These are phyloP conservation scores for Fomitopsis pinicola DNA, from an alignment of 1,284 basidiomycete species.

Conservation along the genomic window DNA sequence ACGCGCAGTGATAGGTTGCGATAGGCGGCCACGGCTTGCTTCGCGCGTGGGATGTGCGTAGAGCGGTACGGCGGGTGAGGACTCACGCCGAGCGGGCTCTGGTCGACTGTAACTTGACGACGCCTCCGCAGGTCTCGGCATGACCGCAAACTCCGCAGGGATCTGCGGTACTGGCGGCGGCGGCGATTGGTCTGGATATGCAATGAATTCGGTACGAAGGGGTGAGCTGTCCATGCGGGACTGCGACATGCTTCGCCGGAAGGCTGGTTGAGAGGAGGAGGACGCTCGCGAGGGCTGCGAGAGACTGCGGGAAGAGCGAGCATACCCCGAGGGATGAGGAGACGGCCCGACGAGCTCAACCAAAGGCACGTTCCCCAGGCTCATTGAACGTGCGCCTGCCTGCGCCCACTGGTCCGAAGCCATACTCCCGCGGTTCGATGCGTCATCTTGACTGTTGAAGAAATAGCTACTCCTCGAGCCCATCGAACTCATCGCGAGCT, in stretches of 20 bases:
- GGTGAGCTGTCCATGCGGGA: not conserved
- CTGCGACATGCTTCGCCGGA: slow-evolving; percentile 5
- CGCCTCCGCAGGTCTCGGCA: not conserved
- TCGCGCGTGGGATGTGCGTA: not conserved
- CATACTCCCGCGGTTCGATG: slow-evolving; percentile 16
- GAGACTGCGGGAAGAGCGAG: slow-evolving; percentile 2
- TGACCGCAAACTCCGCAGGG: not conserved
- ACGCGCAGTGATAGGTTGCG: not conserved
- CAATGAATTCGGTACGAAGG: not conserved
- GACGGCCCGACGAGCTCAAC: not conserved
- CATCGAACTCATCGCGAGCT: slow-evolving; percentile 2
- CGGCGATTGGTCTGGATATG: not conserved
- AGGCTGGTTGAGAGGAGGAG: not conserved
- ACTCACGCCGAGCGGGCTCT: not conserved
- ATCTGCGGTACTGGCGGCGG: slow-evolving; percentile 1
- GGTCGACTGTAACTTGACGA: not conserved
- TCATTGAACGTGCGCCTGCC: slow-evolving; percentile 14
- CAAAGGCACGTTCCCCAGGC: not conserved
- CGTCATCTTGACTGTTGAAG: slow-evolving; percentile 10
- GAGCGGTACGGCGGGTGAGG: not conserved
- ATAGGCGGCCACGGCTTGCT: not conserved
- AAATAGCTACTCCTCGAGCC: slow-evolving; percentile 10
- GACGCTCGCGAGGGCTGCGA: slow-evolving; percentile 4
- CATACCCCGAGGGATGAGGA: not conserved
- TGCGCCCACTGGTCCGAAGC: slow-evolving; percentile 28